phyloP scores from a whole-genome alignment of 2,329 filamentous ascomycete species.

The Phaeosphaeria sp. region DNA sequence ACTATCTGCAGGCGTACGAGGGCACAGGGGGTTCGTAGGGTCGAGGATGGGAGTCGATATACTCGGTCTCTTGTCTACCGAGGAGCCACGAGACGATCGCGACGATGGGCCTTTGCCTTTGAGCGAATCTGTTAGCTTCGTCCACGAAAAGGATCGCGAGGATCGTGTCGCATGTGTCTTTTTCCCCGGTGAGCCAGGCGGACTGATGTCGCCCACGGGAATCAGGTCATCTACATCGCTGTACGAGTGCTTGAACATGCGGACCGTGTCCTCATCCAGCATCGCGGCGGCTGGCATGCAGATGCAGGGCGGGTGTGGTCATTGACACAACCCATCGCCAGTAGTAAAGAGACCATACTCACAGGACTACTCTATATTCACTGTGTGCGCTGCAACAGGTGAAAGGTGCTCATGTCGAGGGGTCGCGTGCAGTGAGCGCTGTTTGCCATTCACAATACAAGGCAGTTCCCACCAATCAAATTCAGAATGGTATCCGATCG shows the following conservation, averaged over 20 bases:
- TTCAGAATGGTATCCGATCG: not conserved
- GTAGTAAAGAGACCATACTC: conserved; percentile 22
- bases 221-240: conserved; percentile 29
- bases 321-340: conserved; percentile 10
- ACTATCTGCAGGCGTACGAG: conserved; percentile 11
- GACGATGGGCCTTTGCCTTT: conserved; percentile 26
- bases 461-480: not conserved
- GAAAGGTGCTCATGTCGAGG: conserved; percentile 34
- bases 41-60: conserved; percentile 37
- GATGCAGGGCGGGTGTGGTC: conserved; percentile 3
- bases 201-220: conserved; percentile 19
- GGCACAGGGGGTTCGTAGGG: conserved; percentile 22
- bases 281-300: conserved; percentile 17
- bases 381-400: conserved; percentile 25
- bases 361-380: conserved; percentile 22
- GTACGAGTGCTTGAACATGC: conserved; percentile 32
- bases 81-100: conserved; percentile 19
- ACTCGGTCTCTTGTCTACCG: conserved; percentile 24
- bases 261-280: conserved; percentile 23
- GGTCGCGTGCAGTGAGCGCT: conserved; percentile 27
- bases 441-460: not conserved
- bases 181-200: conserved; percentile 15
- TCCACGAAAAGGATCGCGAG: conserved; percentile 33
- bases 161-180: conserved; percentile 12
- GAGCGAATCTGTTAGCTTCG: conserved; percentile 35